phyloP scores from a whole-genome alignment of 345 rosid genomes.

The Isatis tinctoria region DNA sequence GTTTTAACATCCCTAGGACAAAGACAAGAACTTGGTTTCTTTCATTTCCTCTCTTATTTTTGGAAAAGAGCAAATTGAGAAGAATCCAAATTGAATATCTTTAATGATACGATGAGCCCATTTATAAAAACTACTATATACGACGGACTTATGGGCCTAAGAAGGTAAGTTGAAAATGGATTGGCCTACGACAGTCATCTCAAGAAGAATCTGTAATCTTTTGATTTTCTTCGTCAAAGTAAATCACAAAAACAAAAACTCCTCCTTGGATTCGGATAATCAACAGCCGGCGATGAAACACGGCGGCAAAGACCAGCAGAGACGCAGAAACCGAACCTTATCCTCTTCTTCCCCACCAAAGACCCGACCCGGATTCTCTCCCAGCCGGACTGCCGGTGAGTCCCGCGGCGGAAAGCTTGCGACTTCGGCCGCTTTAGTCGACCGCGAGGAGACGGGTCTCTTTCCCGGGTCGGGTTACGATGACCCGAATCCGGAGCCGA shows the following conservation, averaged over 20 bases:
- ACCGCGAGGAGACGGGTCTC: slow-evolving; percentile 35
- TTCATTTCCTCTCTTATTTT: background rate
- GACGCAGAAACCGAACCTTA: slow-evolving; percentile 33
- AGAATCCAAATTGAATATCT: background rate
- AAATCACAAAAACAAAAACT: background rate
- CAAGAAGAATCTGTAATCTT: slow-evolving; percentile 30
- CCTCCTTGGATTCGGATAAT: background rate
- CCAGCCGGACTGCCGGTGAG: slow-evolving; percentile 19
- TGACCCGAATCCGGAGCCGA: slow-evolving; percentile 51
- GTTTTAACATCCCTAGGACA: background rate
- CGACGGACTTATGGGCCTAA: slow-evolving; percentile 16
- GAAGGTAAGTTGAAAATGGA: slow-evolving; percentile 10
- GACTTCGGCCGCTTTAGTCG: slow-evolving; percentile 49
- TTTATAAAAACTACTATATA: background rate
- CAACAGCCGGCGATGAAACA: slow-evolving; percentile 37
- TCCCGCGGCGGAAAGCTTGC: slow-evolving; percentile 33
- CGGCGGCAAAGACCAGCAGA: slow-evolving; percentile 28
- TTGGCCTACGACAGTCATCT: slow-evolving; percentile 22
- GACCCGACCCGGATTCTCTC: slow-evolving; percentile 20
- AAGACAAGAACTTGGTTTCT: background rate
- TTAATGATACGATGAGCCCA: slow-evolving; percentile 10
- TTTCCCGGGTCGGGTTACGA: slow-evolving; percentile 41
- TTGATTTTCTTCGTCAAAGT: slow-evolving; percentile 20
- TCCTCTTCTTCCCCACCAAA: slow-evolving; percentile 41
- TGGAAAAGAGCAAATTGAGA: background rate